phyloP scores from a whole-genome alignment of 345 rosid species.

The Hypericum androsaemum region DNA sequence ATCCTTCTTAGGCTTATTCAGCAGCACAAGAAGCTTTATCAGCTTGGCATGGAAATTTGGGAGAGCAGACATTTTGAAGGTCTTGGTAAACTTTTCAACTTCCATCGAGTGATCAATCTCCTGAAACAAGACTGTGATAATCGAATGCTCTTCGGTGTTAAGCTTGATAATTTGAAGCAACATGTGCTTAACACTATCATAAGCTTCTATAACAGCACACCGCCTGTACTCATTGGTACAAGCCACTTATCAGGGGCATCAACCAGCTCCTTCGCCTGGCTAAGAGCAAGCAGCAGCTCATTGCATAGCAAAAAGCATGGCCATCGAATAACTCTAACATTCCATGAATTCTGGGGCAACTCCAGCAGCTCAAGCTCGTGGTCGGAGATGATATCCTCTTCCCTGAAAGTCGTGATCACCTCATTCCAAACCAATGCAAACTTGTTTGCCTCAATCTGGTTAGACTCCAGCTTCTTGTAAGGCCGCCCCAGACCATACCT shows the following conservation, averaged over 20 bases:
- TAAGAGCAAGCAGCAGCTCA: slow-evolving; percentile 89
- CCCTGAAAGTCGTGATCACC: slow-evolving; percentile 76
- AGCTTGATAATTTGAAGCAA: slow-evolving; percentile 56
- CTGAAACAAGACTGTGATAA: slow-evolving; percentile 66
- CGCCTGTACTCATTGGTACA: slow-evolving; percentile 86
- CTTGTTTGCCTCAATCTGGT: slow-evolving; percentile 85
- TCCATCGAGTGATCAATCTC: slow-evolving; percentile 60
- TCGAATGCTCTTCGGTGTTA: slow-evolving; percentile 74
- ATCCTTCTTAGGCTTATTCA: slow-evolving; percentile 49
- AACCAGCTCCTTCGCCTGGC: slow-evolving; percentile 83
- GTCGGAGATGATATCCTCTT: slow-evolving; percentile 93
- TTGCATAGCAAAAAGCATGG: slow-evolving; percentile 91
- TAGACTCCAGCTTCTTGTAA: slow-evolving; percentile 85
- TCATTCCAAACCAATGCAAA: slow-evolving; percentile 96
- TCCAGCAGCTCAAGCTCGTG: slow-evolving; percentile 78
- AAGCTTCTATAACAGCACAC: slow-evolving; percentile 83
- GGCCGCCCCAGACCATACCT: slow-evolving; percentile 93
- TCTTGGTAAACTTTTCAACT: slow-evolving; percentile 67
- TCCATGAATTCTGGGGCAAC: slow-evolving; percentile 84
- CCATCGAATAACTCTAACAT: slow-evolving; percentile 85
- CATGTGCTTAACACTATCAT: slow-evolving; percentile 70
- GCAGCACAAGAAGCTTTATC: slow-evolving; percentile 56
- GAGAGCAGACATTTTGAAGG: slow-evolving; percentile 57
- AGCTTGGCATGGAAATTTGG: slow-evolving; percentile 60
- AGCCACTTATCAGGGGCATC: slow-evolving; percentile 95